Evolutionary conservation across 345 rosid genomes (phyloP).

Genomic region (Rhodomyrtus tomentosa): DNA sequence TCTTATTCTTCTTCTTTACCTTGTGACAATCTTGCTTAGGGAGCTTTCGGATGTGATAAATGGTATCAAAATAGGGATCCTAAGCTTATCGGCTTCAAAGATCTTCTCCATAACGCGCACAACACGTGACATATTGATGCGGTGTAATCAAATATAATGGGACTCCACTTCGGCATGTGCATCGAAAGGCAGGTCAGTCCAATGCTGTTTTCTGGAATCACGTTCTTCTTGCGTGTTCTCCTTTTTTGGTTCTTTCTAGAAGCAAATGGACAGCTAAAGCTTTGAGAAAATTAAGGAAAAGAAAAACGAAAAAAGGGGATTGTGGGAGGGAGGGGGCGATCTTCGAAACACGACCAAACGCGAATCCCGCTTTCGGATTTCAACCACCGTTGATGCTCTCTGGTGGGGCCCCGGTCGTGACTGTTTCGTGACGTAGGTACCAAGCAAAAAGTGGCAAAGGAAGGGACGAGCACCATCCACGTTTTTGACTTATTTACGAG

Average conservation of each 20-base stretch:
- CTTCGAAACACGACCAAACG: background rate
- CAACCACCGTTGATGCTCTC: background rate
- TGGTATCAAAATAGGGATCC: too few relatives aligned
- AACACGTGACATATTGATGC: background rate
- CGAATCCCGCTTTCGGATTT: too few relatives aligned
- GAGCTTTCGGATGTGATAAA: too few relatives aligned
- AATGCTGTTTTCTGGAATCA: background rate
- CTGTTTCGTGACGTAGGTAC: background rate
- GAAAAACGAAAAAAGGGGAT: background rate
- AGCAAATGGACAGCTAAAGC: background rate
- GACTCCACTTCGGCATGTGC: background rate
- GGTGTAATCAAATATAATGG: background rate
- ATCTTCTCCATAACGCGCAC: background rate
- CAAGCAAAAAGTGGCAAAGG: background rate
- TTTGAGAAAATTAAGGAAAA: background rate
- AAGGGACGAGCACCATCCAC: background rate
- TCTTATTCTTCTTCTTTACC: too few relatives aligned
- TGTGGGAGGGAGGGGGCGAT: background rate
- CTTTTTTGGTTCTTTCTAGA: background rate
- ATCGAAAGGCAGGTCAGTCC: background rate
- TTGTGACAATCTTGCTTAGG: too few relatives aligned
- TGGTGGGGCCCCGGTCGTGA: background rate
- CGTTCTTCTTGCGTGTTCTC: background rate
- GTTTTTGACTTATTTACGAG: background rate
- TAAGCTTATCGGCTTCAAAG: background rate